Base-by-base conservation (phyloP, 257 asterid genomes). In the Gentiana straminea region DNA sequence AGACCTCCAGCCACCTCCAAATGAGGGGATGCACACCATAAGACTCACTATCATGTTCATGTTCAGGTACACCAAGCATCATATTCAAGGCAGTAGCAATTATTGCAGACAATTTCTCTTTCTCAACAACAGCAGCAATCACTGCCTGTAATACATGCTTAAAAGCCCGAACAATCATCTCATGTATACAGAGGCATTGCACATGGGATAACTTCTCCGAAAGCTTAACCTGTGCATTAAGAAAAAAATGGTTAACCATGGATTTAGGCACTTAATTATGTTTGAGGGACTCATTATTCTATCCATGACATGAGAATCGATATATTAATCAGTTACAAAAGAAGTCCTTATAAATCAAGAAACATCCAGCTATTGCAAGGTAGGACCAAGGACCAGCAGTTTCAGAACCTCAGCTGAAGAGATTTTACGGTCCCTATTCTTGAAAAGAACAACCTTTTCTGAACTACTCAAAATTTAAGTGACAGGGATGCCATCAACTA, bases 121-220 rank as follows among this genome's bases (percentile, higher is more conserved):
- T 69, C 70, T 76, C 75, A 50, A 68, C 80, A 66, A 76, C 81
- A 49, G 94, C 78, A 71, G 96, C 83, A 74, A 90, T 82, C 34
- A 79, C 84, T 61, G 98, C 96, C 75, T 79, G 94, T 49, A 90
- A 72, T 65, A 90, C 77, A 73, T 86, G 98, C 91, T 90, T 90
- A 68, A 90, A 90, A 52, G 98, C 94, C 53, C 98, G 79, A 52
- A 82, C 89, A 57, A 86, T 85, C 98, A 90, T 90, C 81, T 90
- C 98, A 53, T 86, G 98, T 65, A 90, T 79, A 80, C 98, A 91
- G 61, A 91, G 95, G 61, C 95, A 87, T 48, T 91, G 98, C 71
- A 91, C 98, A 65, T 91, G 98, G 33, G 94, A 84, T 63, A 91
- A 71, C 73, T 87, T 91, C 71, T 87, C 98, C 58, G 98, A 87